phyloP scores from a whole-genome alignment of 2,329 filamentous ascomycete genomes.

The Verticillium klebahnii region DNA sequence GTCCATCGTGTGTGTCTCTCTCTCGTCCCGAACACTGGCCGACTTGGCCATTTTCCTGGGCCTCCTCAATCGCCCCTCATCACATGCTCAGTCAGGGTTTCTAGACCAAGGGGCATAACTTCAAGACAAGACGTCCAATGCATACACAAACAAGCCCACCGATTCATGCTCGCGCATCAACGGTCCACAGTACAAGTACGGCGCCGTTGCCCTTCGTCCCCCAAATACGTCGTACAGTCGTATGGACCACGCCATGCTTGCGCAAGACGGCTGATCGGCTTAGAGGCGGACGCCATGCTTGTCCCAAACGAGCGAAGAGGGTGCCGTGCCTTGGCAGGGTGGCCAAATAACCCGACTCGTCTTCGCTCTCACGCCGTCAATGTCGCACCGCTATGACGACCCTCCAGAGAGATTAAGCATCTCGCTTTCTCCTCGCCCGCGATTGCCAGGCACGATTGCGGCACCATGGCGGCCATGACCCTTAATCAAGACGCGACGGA shows the following conservation, averaged over 20 bases:
- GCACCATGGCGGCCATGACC: neutral
- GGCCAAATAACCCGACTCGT: neutral
- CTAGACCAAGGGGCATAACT: neutral
- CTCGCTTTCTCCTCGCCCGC: neutral
- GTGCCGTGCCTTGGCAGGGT: neutral
- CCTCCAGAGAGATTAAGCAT: neutral
- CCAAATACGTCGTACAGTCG: neutral
- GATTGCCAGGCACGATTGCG: neutral
- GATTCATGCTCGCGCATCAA: neutral
- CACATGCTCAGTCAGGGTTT: neutral
- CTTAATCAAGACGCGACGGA: neutral
- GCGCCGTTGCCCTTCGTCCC: neutral
- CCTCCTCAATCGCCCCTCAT: neutral
- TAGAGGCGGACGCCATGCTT: neutral
- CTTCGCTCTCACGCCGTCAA: neutral
- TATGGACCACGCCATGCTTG: neutral
- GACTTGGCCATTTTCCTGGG: neutral
- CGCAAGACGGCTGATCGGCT: neutral
- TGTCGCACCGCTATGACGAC: neutral
- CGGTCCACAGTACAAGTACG: neutral
- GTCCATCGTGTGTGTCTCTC: neutral
- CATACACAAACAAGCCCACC: neutral
- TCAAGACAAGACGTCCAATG: neutral
- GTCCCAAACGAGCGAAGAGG: neutral
- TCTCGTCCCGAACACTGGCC: neutral